A percentile compares a stretch with the other conserved stretches of the same genome.
phyloP scores from a whole-genome alignment of 2,329 filamentous ascomycete species.

The Aspergillus calidoustus region DNA sequence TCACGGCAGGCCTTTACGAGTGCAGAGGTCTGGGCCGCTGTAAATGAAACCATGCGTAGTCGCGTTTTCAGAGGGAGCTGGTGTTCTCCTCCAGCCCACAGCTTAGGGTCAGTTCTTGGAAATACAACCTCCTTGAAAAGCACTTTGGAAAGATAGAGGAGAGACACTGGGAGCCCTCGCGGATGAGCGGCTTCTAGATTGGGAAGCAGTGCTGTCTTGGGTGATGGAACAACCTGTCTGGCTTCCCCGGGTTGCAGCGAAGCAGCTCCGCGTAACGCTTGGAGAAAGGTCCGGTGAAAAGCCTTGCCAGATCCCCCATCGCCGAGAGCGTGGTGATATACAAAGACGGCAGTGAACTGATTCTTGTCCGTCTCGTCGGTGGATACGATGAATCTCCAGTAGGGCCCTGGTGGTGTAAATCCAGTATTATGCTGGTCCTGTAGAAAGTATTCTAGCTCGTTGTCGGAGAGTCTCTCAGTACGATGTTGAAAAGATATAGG shows the following conservation, averaged over 20 bases:
- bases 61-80: slow-evolving; percentile 29
- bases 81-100: slow-evolving; percentile 43
- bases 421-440: slow-evolving; percentile 47
- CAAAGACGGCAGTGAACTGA: slow-evolving; percentile 50
- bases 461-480: slow-evolving; percentile 31
- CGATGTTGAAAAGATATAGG: slow-evolving; percentile 43
- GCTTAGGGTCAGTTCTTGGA: slow-evolving; percentile 31
- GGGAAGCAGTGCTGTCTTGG: slow-evolving; percentile 41
- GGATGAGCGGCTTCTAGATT: slow-evolving; percentile 48
- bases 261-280: slow-evolving; percentile 35
- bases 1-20: slow-evolving; percentile 41
- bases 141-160: slow-evolving; percentile 39
- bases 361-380: slow-evolving; percentile 27
- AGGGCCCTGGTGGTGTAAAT: slow-evolving; percentile 43
- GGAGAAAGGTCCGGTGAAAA: slow-evolving; percentile 51
- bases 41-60: slow-evolving; percentile 39
- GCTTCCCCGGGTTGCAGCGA: slow-evolving; percentile 22
- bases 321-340: slow-evolving; percentile 55
- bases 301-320: slow-evolving; percentile 53
- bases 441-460: slow-evolving; percentile 48
- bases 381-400: slow-evolving; percentile 52
- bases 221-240: slow-evolving; percentile 28
- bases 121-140: slow-evolving; percentile 41
- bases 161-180: slow-evolving; percentile 38
- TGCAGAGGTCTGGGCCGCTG: slow-evolving; percentile 31